A percentile compares a stretch with the other conserved stretches of the same genome.
phyloP scores from a whole-genome alignment of 2,329 filamentous ascomycete genomes.

The Catunica adiposa region DNA sequence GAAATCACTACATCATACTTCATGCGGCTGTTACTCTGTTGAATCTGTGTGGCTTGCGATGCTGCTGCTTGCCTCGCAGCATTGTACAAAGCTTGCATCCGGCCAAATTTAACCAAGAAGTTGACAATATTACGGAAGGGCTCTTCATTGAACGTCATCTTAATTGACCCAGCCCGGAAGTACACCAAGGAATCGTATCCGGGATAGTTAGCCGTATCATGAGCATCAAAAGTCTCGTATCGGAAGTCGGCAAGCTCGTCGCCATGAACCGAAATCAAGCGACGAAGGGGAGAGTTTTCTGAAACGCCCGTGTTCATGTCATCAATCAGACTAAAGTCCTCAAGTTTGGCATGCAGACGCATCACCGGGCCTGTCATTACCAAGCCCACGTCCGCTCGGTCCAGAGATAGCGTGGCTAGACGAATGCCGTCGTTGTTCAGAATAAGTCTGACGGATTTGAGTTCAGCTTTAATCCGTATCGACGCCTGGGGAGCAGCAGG shows the following conservation, averaged over 20 bases:
- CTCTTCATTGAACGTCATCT: conserved; percentile 92
- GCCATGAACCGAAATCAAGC: conserved; percentile 86
- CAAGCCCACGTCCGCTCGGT: conserved; percentile 78
- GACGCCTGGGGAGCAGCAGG: conserved; percentile 35
- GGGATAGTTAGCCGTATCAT: conserved; percentile 56
- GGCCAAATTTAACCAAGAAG: conserved; percentile 95
- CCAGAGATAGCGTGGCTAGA: conserved; percentile 80
- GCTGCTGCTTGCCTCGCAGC: conserved; percentile 87
- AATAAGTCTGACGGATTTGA: conserved; percentile 86
- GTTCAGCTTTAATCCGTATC: conserved; percentile 80
- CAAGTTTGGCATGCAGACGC: conserved; percentile 71
- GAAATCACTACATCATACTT: conserved; percentile 88
- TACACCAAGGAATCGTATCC: conserved; percentile 89
- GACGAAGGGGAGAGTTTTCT: conserved; percentile 61
- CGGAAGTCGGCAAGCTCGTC: conserved; percentile 92
- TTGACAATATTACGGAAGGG: conserved; percentile 96
- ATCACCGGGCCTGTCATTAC: conserved; percentile 76
- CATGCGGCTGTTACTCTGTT: conserved; percentile 76
- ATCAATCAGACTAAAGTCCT: conserved; percentile 75
- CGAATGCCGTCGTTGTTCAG: conserved; percentile 96
- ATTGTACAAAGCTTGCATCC: conserved; percentile 99
- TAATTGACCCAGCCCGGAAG: conserved; percentile 83
- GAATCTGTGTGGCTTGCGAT: conserved; percentile 81
- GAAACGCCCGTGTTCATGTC: conserved; percentile 86
- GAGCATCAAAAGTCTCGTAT: conserved; percentile 84